A percentile compares a stretch with the other conserved stretches of the same genome.
phyloP scores from a whole-genome alignment of 176 grass and related monocot genomes.

The Alopecurus myosuroides region DNA sequence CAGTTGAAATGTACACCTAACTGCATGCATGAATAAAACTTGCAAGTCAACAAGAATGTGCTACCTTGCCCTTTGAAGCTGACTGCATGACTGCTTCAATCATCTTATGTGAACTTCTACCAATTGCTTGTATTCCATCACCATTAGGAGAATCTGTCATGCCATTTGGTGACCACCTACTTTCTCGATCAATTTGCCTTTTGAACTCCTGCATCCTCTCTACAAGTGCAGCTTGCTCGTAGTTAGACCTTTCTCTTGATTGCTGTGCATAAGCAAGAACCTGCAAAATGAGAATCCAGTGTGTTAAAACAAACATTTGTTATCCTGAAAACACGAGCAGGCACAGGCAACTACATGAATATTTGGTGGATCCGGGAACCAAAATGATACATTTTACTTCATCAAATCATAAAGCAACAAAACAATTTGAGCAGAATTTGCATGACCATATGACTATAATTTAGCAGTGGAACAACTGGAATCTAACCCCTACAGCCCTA shows the following conservation, averaged over 20 bases:
- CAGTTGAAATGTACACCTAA: not conserved
- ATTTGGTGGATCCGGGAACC: conserved; percentile 11
- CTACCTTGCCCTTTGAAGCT: conserved; percentile 89
- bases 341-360: not conserved
- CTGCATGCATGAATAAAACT: conserved; percentile 5
- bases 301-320: conserved; percentile 20
- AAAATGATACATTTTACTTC: not conserved
- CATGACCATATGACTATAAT: not conserved
- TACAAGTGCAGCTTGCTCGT: conserved; percentile 80
- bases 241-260: conserved; percentile 97
- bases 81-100: conserved; percentile 96
- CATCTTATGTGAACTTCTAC: conserved; percentile 98
- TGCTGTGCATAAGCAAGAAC: conserved; percentile 95
- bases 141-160: conserved; percentile 73
- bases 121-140: conserved; percentile 98
- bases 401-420: not conserved
- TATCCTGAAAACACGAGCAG: not conserved
- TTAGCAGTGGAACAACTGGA: not conserved
- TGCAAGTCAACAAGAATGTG: conserved; percentile 6
- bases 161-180: conserved; percentile 73
- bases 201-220: conserved; percentile 99
- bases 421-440: not conserved
- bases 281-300: conserved; percentile 27
- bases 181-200: conserved; percentile 93
- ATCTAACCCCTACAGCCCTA: not conserved